Evolutionary conservation across 1,139 yeast species (phyloP).

Genomic region (Komagataea norvegica): DNA sequence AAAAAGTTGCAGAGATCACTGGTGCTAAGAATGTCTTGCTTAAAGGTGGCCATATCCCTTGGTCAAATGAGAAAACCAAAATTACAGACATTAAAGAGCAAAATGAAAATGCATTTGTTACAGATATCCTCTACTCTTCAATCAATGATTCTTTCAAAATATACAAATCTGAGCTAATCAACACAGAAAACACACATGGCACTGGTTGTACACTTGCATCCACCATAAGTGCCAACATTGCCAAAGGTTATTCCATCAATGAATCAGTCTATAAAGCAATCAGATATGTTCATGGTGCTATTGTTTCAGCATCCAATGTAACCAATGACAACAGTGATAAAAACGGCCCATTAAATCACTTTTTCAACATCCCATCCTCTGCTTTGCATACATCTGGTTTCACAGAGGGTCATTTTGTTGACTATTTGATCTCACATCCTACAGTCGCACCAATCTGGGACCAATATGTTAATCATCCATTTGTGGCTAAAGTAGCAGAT

Average conservation of each 20-base stretch:
- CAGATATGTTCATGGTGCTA: slow-evolving; percentile 64
- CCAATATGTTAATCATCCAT: slow-evolving; percentile 55
- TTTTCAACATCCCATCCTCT: slow-evolving; percentile 28
- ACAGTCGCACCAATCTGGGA: slow-evolving; percentile 52
- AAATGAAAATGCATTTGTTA: slow-evolving; percentile 30
- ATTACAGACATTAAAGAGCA: neutral
- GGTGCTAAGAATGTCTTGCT: slow-evolving; percentile 55
- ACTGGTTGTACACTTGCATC: slow-evolving; percentile 90
- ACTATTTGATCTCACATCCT: slow-evolving; percentile 55
- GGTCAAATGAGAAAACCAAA: slow-evolving; percentile 26
- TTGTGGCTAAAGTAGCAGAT: slow-evolving; percentile 49
- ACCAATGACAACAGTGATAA: slow-evolving; percentile 41
- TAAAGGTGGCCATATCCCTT: slow-evolving; percentile 80
- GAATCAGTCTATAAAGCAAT: slow-evolving; percentile 54
- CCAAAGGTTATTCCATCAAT: slow-evolving; percentile 42
- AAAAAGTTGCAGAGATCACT: slow-evolving; percentile 37
- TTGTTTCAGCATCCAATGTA: slow-evolving; percentile 37
- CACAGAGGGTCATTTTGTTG: slow-evolving; percentile 38
- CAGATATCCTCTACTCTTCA: slow-evolving; percentile 60
- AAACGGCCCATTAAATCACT: slow-evolving; percentile 73
- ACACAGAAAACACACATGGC: slow-evolving; percentile 68
- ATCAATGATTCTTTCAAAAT: slow-evolving; percentile 35
- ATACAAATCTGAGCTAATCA: slow-evolving; percentile 46
- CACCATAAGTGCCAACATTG: slow-evolving; percentile 71
- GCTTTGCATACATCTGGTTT: slow-evolving; percentile 14